phyloP scores from a whole-genome alignment of 192 early-diverging fungal species.

The Coemansia sp. region DNA sequence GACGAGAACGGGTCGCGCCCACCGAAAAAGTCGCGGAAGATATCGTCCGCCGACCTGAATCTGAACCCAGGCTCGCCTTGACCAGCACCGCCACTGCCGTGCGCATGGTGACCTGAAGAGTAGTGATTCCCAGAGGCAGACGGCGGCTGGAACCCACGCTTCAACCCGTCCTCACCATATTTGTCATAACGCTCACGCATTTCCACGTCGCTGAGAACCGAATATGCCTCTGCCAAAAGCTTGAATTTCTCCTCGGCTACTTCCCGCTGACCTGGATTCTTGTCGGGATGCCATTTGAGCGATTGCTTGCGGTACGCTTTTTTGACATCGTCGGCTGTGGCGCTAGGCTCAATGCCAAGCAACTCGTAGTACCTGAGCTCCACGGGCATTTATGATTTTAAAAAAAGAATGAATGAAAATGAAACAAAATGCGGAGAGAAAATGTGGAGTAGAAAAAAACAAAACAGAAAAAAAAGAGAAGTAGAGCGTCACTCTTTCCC shows the following conservation, averaged over 20 bases:
- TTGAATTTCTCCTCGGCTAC: slow-evolving; percentile 58
- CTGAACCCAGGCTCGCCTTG: slow-evolving; percentile 21
- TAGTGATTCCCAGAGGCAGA: slow-evolving; percentile 11
- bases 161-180: slow-evolving; percentile 51
- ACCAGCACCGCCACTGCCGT: slow-evolving; percentile 3
- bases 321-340: slow-evolving; percentile 72
- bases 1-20: slow-evolving; percentile 49
- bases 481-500: background rate
- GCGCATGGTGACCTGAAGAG: slow-evolving; percentile 11
- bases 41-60: slow-evolving; percentile 48
- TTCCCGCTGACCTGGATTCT: slow-evolving; percentile 53
- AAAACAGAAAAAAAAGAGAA: background rate
- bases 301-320: slow-evolving; percentile 75
- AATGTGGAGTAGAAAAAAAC: slow-evolving; percentile 1
- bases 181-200: slow-evolving; percentile 46
- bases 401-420: slow-evolving; percentile 1
- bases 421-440: background rate
- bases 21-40: slow-evolving; percentile 58
- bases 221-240: slow-evolving; percentile 55
- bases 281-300: slow-evolving; percentile 76
- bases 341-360: slow-evolving; percentile 65
- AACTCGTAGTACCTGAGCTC: slow-evolving; percentile 69
- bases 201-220: slow-evolving; percentile 54
- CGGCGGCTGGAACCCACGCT: slow-evolving; percentile 39
- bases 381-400: slow-evolving; percentile 25